Evolutionary conservation across 345 rosid species (phyloP).

Genomic region (Erysimum cheiranthoides): DNA sequence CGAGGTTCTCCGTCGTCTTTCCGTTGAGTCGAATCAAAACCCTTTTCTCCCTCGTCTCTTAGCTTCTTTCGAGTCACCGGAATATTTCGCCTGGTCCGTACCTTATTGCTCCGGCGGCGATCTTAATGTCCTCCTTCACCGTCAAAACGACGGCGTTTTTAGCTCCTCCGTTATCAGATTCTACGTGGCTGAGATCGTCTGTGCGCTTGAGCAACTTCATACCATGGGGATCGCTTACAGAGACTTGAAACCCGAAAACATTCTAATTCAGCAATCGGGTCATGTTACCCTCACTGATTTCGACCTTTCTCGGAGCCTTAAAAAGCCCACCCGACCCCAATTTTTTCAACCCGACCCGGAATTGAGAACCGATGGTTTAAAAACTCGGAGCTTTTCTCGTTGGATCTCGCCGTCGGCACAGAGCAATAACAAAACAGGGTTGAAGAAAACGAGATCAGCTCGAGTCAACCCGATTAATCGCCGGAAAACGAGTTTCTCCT

Average conservation of each 20-base stretch:
- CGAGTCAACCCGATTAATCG: conserved; percentile 87
- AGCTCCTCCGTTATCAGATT: conserved; percentile 76
- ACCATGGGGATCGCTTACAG: conserved; percentile 75
- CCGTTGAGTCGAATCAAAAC: conserved; percentile 50
- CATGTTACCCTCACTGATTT: conserved; percentile 94
- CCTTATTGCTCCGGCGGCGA: conserved; percentile 96
- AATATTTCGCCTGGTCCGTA: conserved; percentile 78
- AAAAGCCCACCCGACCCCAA: conserved; percentile 31
- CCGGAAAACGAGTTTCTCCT: conserved; percentile 59
- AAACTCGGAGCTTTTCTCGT: conserved; percentile 45
- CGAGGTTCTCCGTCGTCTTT: conserved; percentile 60
- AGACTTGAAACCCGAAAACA: conserved; percentile 92
- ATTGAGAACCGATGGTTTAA: conserved; percentile 1
- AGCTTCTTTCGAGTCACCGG: conserved; percentile 64
- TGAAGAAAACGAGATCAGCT: conserved; percentile 74
- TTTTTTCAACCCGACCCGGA: conserved; percentile 36
- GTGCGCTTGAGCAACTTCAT: conserved; percentile 86
- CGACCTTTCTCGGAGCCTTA: conserved; percentile 77
- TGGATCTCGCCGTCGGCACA: conserved; percentile 50
- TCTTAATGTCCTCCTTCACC: conserved; percentile 80
- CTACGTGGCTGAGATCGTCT: conserved; percentile 82
- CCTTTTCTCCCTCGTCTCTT: conserved; percentile 85
- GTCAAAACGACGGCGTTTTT: conserved; percentile 79
- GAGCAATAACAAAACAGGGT: conserved; percentile 38
- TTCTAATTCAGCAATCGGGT: conserved; percentile 78